Percentiles rank a stretch among this genome's conserved stretches.
phyloP scores from a whole-genome alignment of 2,329 filamentous ascomycete genomes.

The Paraphoma sp. region DNA sequence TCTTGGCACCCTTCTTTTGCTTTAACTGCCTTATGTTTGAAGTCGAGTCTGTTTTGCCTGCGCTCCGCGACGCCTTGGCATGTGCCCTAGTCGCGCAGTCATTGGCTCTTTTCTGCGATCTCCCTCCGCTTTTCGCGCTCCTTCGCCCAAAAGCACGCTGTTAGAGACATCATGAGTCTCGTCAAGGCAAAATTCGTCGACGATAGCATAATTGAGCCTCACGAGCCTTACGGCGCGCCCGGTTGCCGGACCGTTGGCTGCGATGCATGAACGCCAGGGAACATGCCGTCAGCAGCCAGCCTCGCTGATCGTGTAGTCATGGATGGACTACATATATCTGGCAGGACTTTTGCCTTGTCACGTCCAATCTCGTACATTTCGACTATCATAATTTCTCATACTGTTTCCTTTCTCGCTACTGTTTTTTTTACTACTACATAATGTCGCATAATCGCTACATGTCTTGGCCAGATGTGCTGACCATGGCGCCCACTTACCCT shows the following conservation, averaged over 20 bases:
- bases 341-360: constrained; percentile 27
- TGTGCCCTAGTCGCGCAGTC: constrained; percentile 7
- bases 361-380: constrained; percentile 33
- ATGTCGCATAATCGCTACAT: constrained; percentile 45
- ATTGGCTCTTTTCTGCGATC: constrained; percentile 25
- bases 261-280: constrained; percentile 29
- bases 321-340: constrained; percentile 43
- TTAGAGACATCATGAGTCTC: constrained; percentile 42
- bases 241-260: constrained; percentile 30
- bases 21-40: constrained; percentile 40
- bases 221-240: constrained; percentile 29
- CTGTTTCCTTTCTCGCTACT: constrained; percentile 9
- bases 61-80: constrained; percentile 35
- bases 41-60: constrained; percentile 40
- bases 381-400: constrained; percentile 39
- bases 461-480: constrained; percentile 45
- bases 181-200: constrained; percentile 26
- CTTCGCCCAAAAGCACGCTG: constrained; percentile 25
- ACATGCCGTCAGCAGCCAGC: constrained; percentile 14
- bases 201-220: constrained; percentile 33
- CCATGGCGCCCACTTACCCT: constrained; percentile 46
- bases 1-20: constrained; percentile 26
- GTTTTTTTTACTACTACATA: constrained; percentile 14
- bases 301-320: constrained; percentile 11
- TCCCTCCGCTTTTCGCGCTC: constrained; percentile 17